Evolutionary conservation across 2,329 filamentous ascomycete genomes (phyloP).

Genomic region (Ophiostoma fasciatum): DNA sequence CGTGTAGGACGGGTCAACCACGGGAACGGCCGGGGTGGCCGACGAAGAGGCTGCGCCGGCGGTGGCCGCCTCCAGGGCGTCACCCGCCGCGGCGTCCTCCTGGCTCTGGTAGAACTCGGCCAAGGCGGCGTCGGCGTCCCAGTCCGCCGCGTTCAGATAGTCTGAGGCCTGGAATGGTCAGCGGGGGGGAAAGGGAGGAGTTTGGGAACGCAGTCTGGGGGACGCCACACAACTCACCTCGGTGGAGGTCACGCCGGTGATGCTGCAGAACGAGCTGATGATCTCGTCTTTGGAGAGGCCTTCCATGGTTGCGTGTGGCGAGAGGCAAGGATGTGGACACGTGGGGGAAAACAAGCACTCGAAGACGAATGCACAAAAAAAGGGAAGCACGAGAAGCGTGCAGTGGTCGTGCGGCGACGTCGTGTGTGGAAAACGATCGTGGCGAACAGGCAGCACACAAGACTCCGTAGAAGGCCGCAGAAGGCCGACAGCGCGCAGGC

Average conservation of each 20-base stretch:
- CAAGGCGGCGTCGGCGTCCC: conserved; percentile 50
- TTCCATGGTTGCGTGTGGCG: too few species aligned
- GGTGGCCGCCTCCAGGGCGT: too few species aligned
- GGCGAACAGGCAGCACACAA: too few species aligned
- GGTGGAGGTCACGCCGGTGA: conserved; percentile 8
- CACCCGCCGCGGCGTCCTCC: conserved; percentile 33
- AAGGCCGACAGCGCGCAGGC: too few species aligned
- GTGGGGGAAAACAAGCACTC: too few species aligned
- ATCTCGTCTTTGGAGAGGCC: conserved; percentile 8
- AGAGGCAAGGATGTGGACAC: too few species aligned
- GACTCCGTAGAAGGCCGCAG: too few species aligned
- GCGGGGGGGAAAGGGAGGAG: not conserved
- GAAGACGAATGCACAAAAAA: too few species aligned
- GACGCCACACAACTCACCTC: conserved; percentile 4
- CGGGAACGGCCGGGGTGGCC: conserved; percentile 19
- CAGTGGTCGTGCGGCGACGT: too few species aligned
- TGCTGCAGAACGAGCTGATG: conserved; percentile 9
- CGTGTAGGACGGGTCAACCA: conserved; percentile 32
- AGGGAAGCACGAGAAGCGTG: too few species aligned
- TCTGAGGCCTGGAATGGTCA: conserved; percentile 39
- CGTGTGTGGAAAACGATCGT: too few species aligned
- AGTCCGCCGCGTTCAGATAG: conserved; percentile 49
- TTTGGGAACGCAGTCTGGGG: too few species aligned
- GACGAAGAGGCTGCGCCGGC: conserved; percentile 22
- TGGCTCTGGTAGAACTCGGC: conserved; percentile 46